phyloP scores from a whole-genome alignment of 2,329 filamentous ascomycete genomes.

The Pestalotiopsis sp. region DNA sequence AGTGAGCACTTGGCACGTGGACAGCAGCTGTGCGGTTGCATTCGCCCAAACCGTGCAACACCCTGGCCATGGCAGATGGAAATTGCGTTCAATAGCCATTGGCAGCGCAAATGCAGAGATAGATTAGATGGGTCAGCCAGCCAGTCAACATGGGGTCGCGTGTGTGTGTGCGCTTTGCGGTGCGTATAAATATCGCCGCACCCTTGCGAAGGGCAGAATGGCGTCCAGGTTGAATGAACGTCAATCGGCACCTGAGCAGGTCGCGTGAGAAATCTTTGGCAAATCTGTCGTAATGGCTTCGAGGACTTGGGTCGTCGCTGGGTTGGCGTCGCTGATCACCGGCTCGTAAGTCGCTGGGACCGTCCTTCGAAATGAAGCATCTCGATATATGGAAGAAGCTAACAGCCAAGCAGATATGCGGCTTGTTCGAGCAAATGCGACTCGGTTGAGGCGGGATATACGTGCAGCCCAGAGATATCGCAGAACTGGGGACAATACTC shows the following conservation, averaged over 20 bases:
- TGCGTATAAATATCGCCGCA: not conserved
- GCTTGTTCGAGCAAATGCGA: constrained; percentile 45
- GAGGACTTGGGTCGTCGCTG: not conserved
- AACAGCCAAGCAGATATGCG: not conserved
- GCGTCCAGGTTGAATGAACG: not conserved
- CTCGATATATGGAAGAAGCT: not conserved
- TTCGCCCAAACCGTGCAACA: not conserved
- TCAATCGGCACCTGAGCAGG: not conserved
- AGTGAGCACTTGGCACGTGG: not conserved
- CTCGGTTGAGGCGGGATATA: constrained; percentile 58
- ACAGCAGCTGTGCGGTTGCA: not conserved
- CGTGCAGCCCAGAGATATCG: constrained; percentile 62
- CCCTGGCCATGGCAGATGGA: not conserved
- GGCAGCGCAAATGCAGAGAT: too few relatives aligned
- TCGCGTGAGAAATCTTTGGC: not conserved
- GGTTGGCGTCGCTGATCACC: not conserved
- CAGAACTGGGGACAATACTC: constrained; percentile 87
- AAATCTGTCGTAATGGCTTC: not conserved
- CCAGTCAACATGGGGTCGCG: not conserved
- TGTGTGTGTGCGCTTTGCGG: not conserved
- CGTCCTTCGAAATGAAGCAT: not conserved
- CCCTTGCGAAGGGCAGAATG: not conserved
- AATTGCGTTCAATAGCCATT: not conserved
- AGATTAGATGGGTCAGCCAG: not conserved
- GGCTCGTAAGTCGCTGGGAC: not conserved